Evolutionary conservation across 768 basidiomycete species (phyloP).

Genomic region (Mycena galericulata): DNA sequence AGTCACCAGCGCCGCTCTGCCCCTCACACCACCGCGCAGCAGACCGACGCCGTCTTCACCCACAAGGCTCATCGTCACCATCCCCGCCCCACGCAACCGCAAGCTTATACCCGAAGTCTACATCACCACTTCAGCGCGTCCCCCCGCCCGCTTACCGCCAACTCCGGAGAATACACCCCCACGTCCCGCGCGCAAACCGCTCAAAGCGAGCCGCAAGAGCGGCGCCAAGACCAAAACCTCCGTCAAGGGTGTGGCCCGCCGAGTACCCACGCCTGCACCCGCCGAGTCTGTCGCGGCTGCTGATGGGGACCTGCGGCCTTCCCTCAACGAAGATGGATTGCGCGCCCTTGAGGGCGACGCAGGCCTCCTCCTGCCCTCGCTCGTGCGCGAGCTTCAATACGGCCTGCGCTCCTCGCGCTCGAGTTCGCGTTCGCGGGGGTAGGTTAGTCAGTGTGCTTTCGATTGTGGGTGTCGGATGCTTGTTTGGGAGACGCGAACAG

Average conservation of each 20-base stretch:
- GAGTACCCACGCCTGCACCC: neutral
- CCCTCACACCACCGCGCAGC: conserved; percentile 25
- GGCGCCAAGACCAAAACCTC: neutral
- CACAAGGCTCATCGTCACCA: conserved; percentile 19
- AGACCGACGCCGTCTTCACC: conserved; percentile 3
- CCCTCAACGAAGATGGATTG: neutral
- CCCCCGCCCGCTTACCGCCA: neutral
- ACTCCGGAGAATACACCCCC: conserved; percentile 28
- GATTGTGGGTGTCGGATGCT: too few species aligned
- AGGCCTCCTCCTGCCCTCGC: conserved; percentile 8
- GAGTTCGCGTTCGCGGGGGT: conserved; percentile 26
- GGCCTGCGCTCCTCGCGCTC: conserved; percentile 31
- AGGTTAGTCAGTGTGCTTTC: too few species aligned
- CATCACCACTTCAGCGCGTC: conserved; percentile 19
- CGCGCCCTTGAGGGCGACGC: neutral
- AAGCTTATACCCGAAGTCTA: conserved; percentile 30
- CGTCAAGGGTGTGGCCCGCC: neutral
- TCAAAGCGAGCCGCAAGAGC: neutral
- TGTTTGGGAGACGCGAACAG: neutral
- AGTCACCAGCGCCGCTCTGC: neutral
- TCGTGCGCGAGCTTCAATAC: conserved; percentile 21
- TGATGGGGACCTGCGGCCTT: neutral
- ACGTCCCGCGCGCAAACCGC: conserved; percentile 7
- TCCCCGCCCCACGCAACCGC: conserved; percentile 6
- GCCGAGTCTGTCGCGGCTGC: neutral